phyloP scores from a whole-genome alignment of 139 green algal genomes.

The Asterochloris sp. region DNA sequence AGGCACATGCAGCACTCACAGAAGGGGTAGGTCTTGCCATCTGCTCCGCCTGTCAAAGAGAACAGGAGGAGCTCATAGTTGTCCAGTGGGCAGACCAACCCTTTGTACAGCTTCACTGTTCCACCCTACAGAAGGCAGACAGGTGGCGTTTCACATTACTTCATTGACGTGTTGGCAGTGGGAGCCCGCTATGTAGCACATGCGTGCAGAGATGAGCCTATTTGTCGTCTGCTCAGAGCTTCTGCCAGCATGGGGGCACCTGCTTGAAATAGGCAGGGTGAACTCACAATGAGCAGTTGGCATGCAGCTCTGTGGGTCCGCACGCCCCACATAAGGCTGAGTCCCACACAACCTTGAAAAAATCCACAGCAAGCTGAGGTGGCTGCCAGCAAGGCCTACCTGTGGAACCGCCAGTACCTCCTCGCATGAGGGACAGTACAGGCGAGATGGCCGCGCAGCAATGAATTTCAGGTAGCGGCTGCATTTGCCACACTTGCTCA shows the following conservation, averaged over 20 bases:
- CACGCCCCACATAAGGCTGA: too few relatives aligned
- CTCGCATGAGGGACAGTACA: conserved; percentile 89
- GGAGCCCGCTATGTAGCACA: too few relatives aligned
- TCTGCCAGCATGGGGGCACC: too few relatives aligned
- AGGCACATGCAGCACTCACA: conserved; percentile 90
- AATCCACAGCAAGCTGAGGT: too few relatives aligned
- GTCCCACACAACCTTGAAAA: too few relatives aligned
- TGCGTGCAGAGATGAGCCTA: too few relatives aligned
- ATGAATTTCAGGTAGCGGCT: conserved; percentile 85
- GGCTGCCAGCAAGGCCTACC: conserved; percentile 10
- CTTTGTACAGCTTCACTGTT: conserved; percentile 83
- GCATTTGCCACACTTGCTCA: conserved; percentile 86
- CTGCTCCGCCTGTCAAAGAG: conserved; percentile 55
- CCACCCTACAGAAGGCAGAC: conserved; percentile 38
- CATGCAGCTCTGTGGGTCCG: too few relatives aligned
- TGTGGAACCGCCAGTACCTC: conserved; percentile 82
- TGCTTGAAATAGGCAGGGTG: too few relatives aligned
- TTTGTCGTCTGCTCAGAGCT: too few relatives aligned
- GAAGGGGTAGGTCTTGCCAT: conserved; percentile 79
- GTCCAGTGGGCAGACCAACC: conserved; percentile 75
- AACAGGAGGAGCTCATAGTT: conserved; percentile 89
- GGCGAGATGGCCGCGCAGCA: conserved; percentile 56
- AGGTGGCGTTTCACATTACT: background rate
- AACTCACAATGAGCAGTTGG: too few relatives aligned
- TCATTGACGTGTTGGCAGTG: background rate